Percentiles rank a stretch among this genome's conserved stretches.
These are phyloP conservation scores for Excoecaria agallocha DNA, from an alignment of 345 rosid genomes.

Conservation along the genomic window DNA sequence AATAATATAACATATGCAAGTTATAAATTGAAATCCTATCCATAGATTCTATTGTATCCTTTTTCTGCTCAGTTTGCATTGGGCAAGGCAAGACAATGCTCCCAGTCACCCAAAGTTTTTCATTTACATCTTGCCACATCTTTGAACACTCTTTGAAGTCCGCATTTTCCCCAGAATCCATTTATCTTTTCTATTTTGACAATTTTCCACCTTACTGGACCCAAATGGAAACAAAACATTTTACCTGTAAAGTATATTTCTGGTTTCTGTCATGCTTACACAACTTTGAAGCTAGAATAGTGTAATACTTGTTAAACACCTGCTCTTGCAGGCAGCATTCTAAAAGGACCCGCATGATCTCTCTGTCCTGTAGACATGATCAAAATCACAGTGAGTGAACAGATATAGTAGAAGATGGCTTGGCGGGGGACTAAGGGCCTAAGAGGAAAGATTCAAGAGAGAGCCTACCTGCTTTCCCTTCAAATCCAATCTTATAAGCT, in stretches of 20 bases:
- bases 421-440: not conserved
- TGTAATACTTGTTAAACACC: slow-evolving; percentile 80
- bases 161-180: not conserved
- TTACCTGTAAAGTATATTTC: slow-evolving; percentile 84
- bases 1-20: not conserved
- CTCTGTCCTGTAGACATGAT: slow-evolving; percentile 62
- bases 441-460: slow-evolving; percentile 4
- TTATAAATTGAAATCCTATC: not conserved
- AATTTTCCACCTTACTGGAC: not conserved
- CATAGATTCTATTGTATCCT: not conserved
- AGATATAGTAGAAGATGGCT: not conserved
- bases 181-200: not conserved
- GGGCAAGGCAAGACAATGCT: not conserved
- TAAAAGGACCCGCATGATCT: slow-evolving; percentile 80
- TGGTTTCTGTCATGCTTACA: slow-evolving; percentile 89
- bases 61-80: not conserved
- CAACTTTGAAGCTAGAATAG: slow-evolving; percentile 67
- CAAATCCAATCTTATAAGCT: slow-evolving; percentile 78
- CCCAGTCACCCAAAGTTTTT: not conserved
- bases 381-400: not conserved
- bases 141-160: not conserved
- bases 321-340: slow-evolving; percentile 91
- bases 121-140: not conserved
- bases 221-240: not conserved
- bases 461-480: slow-evolving; percentile 67